Base-by-base conservation (phyloP, 495 filamentous ascomycete species). In the Geopyxis carbonaria region DNA sequence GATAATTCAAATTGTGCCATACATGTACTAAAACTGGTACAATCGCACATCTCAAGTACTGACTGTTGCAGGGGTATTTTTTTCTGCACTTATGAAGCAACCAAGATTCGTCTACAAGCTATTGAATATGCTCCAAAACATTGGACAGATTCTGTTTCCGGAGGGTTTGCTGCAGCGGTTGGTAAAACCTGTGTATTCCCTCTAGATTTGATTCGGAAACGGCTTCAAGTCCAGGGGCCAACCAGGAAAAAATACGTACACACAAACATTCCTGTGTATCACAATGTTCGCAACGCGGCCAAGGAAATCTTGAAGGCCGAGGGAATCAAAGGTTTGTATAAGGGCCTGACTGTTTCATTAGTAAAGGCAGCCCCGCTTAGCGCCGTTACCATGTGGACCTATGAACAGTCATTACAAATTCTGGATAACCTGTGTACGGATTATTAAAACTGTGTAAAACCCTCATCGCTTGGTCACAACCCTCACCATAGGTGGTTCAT, bases 341-440 rank as follows among this genome's bases (percentile, higher is more conserved):
- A 84, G 32, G 89, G 89, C 2, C 58, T 99, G 44, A 76, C 76
- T 3, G 83, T 95, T 2, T 84, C 83, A 50, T 57, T 99, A 59
- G 45, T 94, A 43, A 99, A 99, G 64, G 84, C 89, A 11, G 91
- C 87, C 21, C 89, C 89, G 32, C 76, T 91, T 15, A 92, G 83
- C 59, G 91, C 89, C 1, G 73, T 93, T 14, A 99, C 89, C 0
- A 89, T 99, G 80, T 99, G 91, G 89, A 94, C 87, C 1, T 95
- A 94, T 60, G 89, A 94, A 61, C 60, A 72, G 47, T 69, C 67
- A 4, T 57, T 91, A 57, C 66, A 57, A 42, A 48, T 75, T 4
- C 59, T 83, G 29, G 65, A 66, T 23, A n/a, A n/a, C n/a, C n/a
- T n/a, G n/a, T n/a, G n/a, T n/a, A n/a, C n/a, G n/a, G n/a, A n/a